phyloP scores from a whole-genome alignment of 2,329 filamentous ascomycete species.

The Dothideomycetes sp. region DNA sequence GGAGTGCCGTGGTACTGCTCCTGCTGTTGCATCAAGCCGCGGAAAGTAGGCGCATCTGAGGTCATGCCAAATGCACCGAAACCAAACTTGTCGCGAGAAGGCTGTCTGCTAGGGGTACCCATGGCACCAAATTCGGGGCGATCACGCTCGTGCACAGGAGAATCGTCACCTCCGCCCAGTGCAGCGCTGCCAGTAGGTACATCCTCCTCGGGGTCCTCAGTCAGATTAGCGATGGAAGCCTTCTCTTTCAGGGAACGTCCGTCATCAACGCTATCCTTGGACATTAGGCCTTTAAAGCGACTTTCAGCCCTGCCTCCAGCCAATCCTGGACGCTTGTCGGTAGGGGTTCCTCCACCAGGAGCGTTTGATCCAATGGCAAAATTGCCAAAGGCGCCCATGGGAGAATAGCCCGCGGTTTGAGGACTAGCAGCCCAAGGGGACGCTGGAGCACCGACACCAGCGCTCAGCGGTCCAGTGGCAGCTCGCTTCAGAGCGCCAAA shows the following conservation, averaged over 20 bases:
- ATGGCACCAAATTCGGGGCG: conserved; percentile 15
- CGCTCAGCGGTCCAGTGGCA: conserved; percentile 42
- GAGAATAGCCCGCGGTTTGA: conserved; percentile 52
- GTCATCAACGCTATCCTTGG: conserved; percentile 64
- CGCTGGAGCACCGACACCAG: conserved; percentile 34
- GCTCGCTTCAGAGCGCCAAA: conserved; percentile 47
- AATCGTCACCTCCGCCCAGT: conserved; percentile 62
- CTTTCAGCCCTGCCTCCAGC: conserved; percentile 64
- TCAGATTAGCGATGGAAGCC: conserved; percentile 39
- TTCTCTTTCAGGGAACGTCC: conserved; percentile 41
- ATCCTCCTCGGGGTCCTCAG: conserved; percentile 54
- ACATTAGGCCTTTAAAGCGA: conserved; percentile 74
- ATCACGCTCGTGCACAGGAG: conserved; percentile 35
- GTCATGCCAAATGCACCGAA: conserved; percentile 53
- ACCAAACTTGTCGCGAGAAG: conserved; percentile 45
- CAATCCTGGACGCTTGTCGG: conserved; percentile 61
- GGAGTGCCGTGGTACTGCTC: conserved; percentile 45
- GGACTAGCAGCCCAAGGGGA: conserved; percentile 51
- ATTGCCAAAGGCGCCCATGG: conserved; percentile 80
- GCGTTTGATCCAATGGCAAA: conserved; percentile 57
- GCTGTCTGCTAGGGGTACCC: conserved; percentile 34
- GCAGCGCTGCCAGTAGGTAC: conserved; percentile 57
- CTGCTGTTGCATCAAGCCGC: conserved; percentile 46
- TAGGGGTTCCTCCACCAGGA: conserved; percentile 35
- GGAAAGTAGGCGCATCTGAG: conserved; percentile 36